Evolutionary conservation across 2,329 filamentous ascomycete genomes (phyloP).

Genomic region (Cordyceps javanica): DNA sequence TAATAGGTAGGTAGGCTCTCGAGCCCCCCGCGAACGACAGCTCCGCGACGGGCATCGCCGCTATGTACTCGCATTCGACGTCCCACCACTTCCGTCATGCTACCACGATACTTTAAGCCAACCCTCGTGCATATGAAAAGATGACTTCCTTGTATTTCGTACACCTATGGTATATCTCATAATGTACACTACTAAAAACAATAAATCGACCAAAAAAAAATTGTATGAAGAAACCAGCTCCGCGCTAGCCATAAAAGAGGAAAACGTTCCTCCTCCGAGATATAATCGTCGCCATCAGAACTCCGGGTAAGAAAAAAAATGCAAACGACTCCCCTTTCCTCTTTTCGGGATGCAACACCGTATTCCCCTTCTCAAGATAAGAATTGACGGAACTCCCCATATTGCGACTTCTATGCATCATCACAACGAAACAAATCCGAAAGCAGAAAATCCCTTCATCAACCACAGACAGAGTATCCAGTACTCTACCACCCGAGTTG

Average conservation of each 20-base stretch:
- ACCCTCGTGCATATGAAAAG: not conserved
- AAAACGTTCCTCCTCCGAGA: not conserved
- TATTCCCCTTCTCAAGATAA: not conserved
- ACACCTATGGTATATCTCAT: slow-evolving; percentile 11
- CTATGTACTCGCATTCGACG: too few relatives aligned
- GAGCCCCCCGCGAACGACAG: too few relatives aligned
- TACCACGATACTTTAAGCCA: too few relatives aligned
- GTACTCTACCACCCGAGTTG: not conserved
- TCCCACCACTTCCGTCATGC: too few relatives aligned
- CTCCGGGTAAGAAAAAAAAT: not conserved
- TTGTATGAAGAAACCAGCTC: not conserved
- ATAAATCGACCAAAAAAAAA: not conserved
- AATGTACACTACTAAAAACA: slow-evolving; percentile 10
- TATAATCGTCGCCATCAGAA: not conserved
- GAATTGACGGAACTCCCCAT: not conserved
- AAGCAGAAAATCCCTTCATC: not conserved
- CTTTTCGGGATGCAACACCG: not conserved
- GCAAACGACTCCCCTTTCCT: not conserved
- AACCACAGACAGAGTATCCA: not conserved
- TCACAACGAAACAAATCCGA: not conserved
- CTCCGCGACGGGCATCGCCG: too few relatives aligned
- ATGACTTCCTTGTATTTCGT: not conserved
- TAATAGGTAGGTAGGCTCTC: too few relatives aligned
- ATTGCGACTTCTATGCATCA: slow-evolving; percentile 1
- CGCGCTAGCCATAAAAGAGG: slow-evolving; percentile 6